Base-by-base conservation (phyloP, 352 stramenopile genomes). In the Globisporangium orthogonon region DNA sequence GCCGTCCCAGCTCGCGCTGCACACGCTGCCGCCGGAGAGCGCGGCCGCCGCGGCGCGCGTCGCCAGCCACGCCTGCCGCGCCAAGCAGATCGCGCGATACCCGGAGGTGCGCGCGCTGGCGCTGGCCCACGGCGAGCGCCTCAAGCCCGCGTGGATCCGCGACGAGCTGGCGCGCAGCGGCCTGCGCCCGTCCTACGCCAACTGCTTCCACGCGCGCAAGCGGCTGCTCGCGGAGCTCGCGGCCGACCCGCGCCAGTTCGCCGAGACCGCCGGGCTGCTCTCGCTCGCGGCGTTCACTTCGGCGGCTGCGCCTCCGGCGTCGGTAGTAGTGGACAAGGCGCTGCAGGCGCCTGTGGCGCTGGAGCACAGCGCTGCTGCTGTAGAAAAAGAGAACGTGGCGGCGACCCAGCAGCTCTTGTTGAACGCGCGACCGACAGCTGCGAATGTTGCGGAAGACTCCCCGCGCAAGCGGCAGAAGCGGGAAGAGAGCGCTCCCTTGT, bases 121-220 rank as follows among this genome's bases (percentile, higher is more conserved):
- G 35, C n/a, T 33, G 7, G 37, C 18, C 11, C 37, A 56, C 37
- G 51, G 51, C 37, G 51, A 33, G 3, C 15, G 46, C 9, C 7
- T 48, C 51, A 56, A 56, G 37, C 29, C 51, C 5, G 51, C 51
- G 51, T 56, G 51, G 51, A 37, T 56, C 18, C 23, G n/a, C 14
- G 51, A 56, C 51, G 33, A 48, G 35, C 37, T 56, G 11, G 35
- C 15, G 35, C 18, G 23, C 35, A 45, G 31, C 23, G 51, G 51
- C 1, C 39, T 56, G 17, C n/a, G 23, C 13, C 35, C 51, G 37
- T 37, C 51, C 35, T 56, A 56, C 37, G 51, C 51, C n/a, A 56
- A 56, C 39, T 56, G 51, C 51, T 56, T 56, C 37, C 51, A 56
- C 11, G 51, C 51, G 35, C 51, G 51, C 18, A 47, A 48, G 37